Evolutionary conservation across 2,329 filamentous ascomycete species (phyloP), one percentile per base, ranked within the genome.

Genomic region (Fusarium albosuccineum): DNA sequence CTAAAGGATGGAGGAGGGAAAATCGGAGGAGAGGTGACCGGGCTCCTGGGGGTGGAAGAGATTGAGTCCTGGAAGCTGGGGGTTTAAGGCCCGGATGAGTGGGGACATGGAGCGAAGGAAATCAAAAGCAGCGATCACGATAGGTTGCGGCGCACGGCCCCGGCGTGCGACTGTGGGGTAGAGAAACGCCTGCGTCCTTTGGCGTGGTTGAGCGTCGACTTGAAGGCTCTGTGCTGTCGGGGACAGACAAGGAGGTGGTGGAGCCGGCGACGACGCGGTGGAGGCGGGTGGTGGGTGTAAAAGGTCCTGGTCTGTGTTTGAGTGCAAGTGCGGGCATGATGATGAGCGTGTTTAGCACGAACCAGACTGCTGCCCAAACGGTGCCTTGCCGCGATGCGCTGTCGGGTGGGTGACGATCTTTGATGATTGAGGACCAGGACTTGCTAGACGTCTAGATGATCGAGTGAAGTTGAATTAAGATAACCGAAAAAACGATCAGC

Each of bases 81-180:
- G 69, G 68, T 72, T 70, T 67, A 70, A 72, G 58, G 63, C 68
- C 54, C 56, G 57, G 55, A 59, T 62, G 64, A 60, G 71, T 73
- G 71, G 70, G 59, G 67, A 68, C 63, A 46, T 62, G 39, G 48
- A 36, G 48, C 54, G 50, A 40, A 55, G 40, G 59, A 67, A 73
- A 62, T 66, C 61, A 60, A 66, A 66, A 67, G 64, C 66, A 66
- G 57, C 46, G 58, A 62, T 62, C 60, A 72, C 71, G 68, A 73
- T 73, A 73, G 60, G 64, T 59, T 64, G 62, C 51, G 33, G 62
- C 49, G 64, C 62, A 72, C 69, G 62, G 62, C 48, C 62, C 61
- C 55, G 54, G 60, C 54, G 68, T 73, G 68, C 55, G 64, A 70
- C 68, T 73, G 71, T 73, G 71, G 71, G 71, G 71, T 71, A 73